phyloP scores from a whole-genome alignment of 345 rosid genomes.

The Eucalyptus dawsonii region DNA sequence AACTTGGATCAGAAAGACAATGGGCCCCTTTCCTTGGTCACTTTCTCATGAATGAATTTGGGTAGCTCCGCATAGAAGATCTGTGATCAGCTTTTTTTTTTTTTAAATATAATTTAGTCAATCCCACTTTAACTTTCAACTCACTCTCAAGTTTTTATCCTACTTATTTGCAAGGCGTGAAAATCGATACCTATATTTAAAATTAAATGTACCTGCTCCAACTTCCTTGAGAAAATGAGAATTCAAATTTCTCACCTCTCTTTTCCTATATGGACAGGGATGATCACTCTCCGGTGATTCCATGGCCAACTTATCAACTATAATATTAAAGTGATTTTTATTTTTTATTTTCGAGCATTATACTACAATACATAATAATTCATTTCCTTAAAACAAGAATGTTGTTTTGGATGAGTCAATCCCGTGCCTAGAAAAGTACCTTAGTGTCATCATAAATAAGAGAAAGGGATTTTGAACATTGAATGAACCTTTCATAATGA shows the following conservation, averaged over 20 bases:
- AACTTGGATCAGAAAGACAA: neutral
- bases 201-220: accelerated
- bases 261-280: no score
- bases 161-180: no score
- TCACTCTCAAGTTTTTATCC: no score
- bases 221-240: no score
- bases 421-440: neutral
- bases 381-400: neutral
- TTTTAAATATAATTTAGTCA: no score
- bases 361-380: neutral
- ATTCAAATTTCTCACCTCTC: accelerated
- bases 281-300: no score
- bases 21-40: neutral
- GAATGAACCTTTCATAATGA: neutral
- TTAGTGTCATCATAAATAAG: neutral
- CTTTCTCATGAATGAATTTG: neutral
- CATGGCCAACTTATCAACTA: neutral
- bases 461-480: neutral
- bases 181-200: no score
- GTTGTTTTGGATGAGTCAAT: neutral
- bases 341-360: neutral
- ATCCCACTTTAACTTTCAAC: no score
- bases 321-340: neutral
- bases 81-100: neutral
- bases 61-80: neutral